Evolutionary conservation across 2,329 filamentous ascomycete genomes (phyloP).

Genomic region (Hypomyces perniciosus): DNA sequence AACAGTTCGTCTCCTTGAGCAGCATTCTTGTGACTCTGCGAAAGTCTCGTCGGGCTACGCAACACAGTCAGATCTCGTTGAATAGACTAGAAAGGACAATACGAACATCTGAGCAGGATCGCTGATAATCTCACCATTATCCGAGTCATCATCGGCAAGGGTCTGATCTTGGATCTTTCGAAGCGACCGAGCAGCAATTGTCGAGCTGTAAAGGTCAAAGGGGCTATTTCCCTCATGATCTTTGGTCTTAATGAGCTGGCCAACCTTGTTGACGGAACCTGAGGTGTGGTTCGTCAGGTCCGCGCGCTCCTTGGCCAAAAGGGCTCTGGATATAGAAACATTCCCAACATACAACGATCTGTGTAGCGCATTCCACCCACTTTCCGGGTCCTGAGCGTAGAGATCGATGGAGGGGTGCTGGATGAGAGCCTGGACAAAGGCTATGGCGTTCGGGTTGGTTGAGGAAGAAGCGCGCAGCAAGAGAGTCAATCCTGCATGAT

Average conservation of each 20-base stretch:
- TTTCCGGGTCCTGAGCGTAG: slow-evolving; percentile 82
- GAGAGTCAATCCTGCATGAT: slow-evolving; percentile 74
- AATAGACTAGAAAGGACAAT: neutral
- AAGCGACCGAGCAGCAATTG: slow-evolving; percentile 71
- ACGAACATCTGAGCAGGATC: slow-evolving; percentile 26
- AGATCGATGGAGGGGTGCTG: slow-evolving; percentile 79
- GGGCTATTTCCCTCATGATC: slow-evolving; percentile 92
- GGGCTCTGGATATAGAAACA: slow-evolving; percentile 72
- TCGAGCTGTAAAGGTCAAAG: slow-evolving; percentile 86
- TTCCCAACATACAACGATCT: slow-evolving; percentile 87
- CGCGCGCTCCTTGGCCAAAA: slow-evolving; percentile 71
- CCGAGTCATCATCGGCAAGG: slow-evolving; percentile 46
- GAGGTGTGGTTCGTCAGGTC: slow-evolving; percentile 56
- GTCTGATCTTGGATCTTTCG: slow-evolving; percentile 43
- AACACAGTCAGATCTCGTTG: neutral
- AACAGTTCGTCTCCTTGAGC: slow-evolving; percentile 73
- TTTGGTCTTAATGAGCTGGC: slow-evolving; percentile 86
- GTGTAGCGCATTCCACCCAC: slow-evolving; percentile 92
- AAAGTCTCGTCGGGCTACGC: neutral
- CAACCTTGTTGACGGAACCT: slow-evolving; percentile 55
- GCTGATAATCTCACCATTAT: slow-evolving; percentile 45
- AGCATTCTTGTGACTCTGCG: slow-evolving; percentile 7
- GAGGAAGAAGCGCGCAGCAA: slow-evolving; percentile 81
- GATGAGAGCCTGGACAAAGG: slow-evolving; percentile 73
- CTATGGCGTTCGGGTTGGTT: slow-evolving; percentile 58